Base-by-base conservation (phyloP, 2,329 filamentous ascomycete species). In the Clonostachys solani region DNA sequence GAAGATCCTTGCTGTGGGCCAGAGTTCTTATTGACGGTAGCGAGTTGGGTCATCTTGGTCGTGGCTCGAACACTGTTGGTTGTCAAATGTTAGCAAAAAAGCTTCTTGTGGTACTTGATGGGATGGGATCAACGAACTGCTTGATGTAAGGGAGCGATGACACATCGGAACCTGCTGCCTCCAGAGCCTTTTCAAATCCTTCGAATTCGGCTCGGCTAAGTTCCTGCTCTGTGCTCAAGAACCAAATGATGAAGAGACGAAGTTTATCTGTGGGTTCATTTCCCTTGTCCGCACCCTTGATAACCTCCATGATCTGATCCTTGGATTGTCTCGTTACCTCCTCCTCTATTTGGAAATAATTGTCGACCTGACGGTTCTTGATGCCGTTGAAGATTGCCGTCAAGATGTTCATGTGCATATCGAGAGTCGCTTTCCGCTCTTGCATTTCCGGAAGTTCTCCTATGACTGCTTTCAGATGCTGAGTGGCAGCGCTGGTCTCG, bases 381-480 rank as follows among this genome's bases (percentile, higher is more conserved):
- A 97, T 96, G 2, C 91, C 92, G 1, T 72, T 77, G 38, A 84
- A 61, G 4, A 84, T 64, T 1, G 89, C 89, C 2, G 92, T 92
- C 5, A 95, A 77, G 49, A 97, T 96, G 63, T 95, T 96, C 94
- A 99, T 99, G 65, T 99, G 94, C 88, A 96, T 97, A 62, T 96
- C 94, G 6, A 99, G 79, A 17, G 86, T 80, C n/a, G 86, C 84
- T 64, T 99, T 99, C 49, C 94, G 84, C 66, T 97, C 94, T 52
- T 91, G 80, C 54, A 99, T 76, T 65, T 97, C 92, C 0, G 94
- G 95, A 13, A 99, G 75, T 18, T 96, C 73, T 1, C 92, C 95
- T 57, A 99, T 96, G 12, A 92, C 95, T 5, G 92, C 90, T 68
- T 97, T 99, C 42, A 99, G 78, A 64, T 99, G 94, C 58, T 95